phyloP scores from a whole-genome alignment of 1,284 basidiomycete species.

The Neotropicomus parvogracilis region DNA sequence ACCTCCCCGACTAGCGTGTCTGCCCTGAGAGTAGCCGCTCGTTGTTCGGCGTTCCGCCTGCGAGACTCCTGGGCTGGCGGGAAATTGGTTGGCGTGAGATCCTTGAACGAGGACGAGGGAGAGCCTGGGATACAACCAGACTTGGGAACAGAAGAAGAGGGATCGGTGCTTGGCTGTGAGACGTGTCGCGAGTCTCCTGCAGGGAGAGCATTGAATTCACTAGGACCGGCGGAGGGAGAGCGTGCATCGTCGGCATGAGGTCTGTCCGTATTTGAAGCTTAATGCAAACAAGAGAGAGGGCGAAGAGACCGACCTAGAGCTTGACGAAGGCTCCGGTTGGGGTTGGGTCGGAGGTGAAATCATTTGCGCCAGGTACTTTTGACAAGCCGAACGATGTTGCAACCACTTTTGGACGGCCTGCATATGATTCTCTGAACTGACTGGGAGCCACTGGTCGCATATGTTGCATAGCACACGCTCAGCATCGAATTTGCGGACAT shows the following conservation, averaged over 20 bases:
- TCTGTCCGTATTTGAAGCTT: constrained; percentile 12
- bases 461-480: constrained; percentile 65
- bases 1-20: constrained; percentile 62
- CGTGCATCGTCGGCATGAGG: constrained; percentile 12
- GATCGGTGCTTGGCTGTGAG: constrained; percentile 15
- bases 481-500: constrained; percentile 65
- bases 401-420: constrained; percentile 53
- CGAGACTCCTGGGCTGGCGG: constrained; percentile 57
- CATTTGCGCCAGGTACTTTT: constrained; percentile 28
- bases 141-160: constrained; percentile 10
- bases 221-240: constrained; percentile 10
- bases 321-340: constrained; percentile 27
- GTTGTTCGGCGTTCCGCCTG: constrained; percentile 68
- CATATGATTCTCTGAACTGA: constrained; percentile 51
- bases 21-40: constrained; percentile 60
- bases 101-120: constrained; percentile 44
- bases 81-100: constrained; percentile 49
- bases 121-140: constrained; percentile 25
- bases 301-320: constrained; percentile 20
- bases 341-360: constrained; percentile 9
- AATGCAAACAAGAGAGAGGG: neutral
- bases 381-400: constrained; percentile 47
- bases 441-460: constrained; percentile 62
- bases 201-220: constrained; percentile 10
- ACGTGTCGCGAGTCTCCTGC: constrained; percentile 8